Percentiles rank a stretch among this genome's conserved stretches.
These are phyloP conservation scores for Boletellus sp. DNA, from an alignment of 768 basidiomycete genomes.

Conservation along the genomic window DNA sequence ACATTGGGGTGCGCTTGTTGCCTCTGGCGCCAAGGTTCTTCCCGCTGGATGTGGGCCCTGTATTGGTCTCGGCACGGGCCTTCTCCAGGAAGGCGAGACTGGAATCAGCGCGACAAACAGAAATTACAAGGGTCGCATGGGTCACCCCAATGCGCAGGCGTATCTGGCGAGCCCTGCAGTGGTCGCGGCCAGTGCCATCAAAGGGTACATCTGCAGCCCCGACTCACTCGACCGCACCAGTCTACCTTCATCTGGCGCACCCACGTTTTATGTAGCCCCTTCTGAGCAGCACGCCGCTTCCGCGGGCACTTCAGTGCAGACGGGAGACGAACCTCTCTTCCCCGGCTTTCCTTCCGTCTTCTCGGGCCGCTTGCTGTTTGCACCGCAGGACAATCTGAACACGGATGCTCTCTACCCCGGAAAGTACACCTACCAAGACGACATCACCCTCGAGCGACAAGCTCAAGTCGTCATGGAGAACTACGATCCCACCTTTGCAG, in stretches of 20 bases:
- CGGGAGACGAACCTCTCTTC: constrained; percentile 59
- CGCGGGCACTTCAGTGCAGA: constrained; percentile 22
- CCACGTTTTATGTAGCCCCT: constrained; percentile 53
- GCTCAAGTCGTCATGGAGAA: constrained; percentile 99
- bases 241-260: constrained; percentile 50
- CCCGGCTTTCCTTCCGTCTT: constrained; percentile 82
- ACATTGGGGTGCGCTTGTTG: constrained; percentile 82
- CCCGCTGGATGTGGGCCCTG: constrained; percentile 98
- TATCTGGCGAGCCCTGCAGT: constrained; percentile 97
- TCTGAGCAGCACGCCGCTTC: constrained; percentile 29
- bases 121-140: constrained; percentile 99
- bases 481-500: constrained; percentile 87
- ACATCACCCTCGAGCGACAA: constrained; percentile 92
- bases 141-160: constrained; percentile 88
- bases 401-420: constrained; percentile 99
- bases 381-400: constrained; percentile 95
- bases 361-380: constrained; percentile 82
- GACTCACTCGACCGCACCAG: constrained; percentile 52
- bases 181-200: constrained; percentile 92
- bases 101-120: constrained; percentile 98
- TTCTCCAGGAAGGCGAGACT: constrained; percentile 90
- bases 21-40: constrained; percentile 87
- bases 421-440: constrained; percentile 99
- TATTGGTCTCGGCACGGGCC: constrained; percentile 90
- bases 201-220: constrained; percentile 87